These are phyloP conservation scores for Trichosporon ovoides DNA, from an alignment of 1,284 basidiomycete species.

Conservation along the genomic window DNA sequence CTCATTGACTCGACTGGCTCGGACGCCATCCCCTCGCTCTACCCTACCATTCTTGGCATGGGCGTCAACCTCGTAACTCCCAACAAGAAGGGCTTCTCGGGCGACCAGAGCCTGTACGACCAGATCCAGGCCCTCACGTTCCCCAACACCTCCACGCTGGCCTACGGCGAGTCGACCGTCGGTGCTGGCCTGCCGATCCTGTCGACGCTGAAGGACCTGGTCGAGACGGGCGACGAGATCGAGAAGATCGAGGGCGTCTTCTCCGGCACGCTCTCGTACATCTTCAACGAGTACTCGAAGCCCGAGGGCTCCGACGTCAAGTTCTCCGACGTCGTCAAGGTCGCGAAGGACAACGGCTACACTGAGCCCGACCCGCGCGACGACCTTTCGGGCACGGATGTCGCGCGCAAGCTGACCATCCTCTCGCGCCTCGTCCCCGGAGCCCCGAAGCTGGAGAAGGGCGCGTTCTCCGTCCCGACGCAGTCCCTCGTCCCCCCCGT, in stretches of 20 bases:
- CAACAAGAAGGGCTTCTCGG: slow-evolving; percentile 95
- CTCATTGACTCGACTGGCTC: slow-evolving; percentile 93
- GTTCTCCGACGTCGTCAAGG: slow-evolving; percentile 84
- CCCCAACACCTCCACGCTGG: slow-evolving; percentile 57
- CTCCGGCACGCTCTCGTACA: slow-evolving; percentile 95
- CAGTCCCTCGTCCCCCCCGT: slow-evolving; percentile 77
- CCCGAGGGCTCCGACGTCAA: slow-evolving; percentile 46
- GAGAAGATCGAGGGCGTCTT: slow-evolving; percentile 56
- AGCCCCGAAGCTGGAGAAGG: slow-evolving; percentile 55
- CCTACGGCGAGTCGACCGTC: slow-evolving; percentile 88
- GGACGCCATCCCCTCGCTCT: slow-evolving; percentile 72
- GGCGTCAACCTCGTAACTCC: slow-evolving; percentile 90
- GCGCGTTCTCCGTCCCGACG: slow-evolving; percentile 75
- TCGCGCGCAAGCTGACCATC: slow-evolving; percentile 94
- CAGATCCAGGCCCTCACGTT: slow-evolving; percentile 57
- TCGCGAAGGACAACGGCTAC: slow-evolving; percentile 89
- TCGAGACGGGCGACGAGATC: slow-evolving; percentile 82
- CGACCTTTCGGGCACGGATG: slow-evolving; percentile 92
- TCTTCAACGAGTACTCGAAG: slow-evolving; percentile 92
- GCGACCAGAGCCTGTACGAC: slow-evolving; percentile 65
- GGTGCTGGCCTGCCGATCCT: slow-evolving; percentile 94
- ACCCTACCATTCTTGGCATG: slow-evolving; percentile 71
- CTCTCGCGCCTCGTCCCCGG: slow-evolving; percentile 68
- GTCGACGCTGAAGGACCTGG: slow-evolving; percentile 81
- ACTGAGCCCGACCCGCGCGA: slow-evolving; percentile 97